Evolutionary conservation across 2,329 filamentous ascomycete genomes (phyloP).

Genomic region (Xylariaceae sp.): DNA sequence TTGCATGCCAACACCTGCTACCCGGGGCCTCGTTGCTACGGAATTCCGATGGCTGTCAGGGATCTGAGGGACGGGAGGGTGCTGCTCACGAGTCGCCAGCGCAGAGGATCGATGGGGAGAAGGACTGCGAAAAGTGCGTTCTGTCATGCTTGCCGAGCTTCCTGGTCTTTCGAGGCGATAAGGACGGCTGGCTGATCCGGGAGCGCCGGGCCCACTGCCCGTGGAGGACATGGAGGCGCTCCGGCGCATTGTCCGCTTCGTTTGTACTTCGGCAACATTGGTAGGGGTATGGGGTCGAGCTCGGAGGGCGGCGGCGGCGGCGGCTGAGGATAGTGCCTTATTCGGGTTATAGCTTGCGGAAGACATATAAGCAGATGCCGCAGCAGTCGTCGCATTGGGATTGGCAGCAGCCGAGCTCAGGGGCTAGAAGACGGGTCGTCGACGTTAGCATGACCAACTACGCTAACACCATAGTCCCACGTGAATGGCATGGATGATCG

Average conservation of each 20-base stretch:
- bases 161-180: constrained; percentile 53
- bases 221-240: constrained; percentile 67
- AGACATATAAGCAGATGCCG: constrained; percentile 71
- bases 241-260: constrained; percentile 75
- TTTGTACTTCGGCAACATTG: constrained; percentile 75
- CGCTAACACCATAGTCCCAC: neutral
- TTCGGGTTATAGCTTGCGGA: constrained; percentile 54
- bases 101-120: constrained; percentile 51
- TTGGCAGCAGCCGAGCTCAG: constrained; percentile 60
- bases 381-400: constrained; percentile 71
- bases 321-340: constrained; percentile 70
- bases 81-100: constrained; percentile 38
- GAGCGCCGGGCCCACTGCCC: constrained; percentile 41
- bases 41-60: constrained; percentile 41
- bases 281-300: constrained; percentile 73
- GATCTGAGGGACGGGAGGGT: constrained; percentile 71
- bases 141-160: constrained; percentile 79
- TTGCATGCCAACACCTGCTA: constrained; percentile 41
- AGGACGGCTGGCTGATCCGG: constrained; percentile 34
- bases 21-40: constrained; percentile 35
- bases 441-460: constrained; percentile 14
- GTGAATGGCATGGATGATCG: constrained; percentile 17
- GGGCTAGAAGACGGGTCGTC: constrained; percentile 42
- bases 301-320: constrained; percentile 78
- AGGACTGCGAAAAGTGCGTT: constrained; percentile 77